Conservation (phyloP, 2,329 filamentous ascomycete species). For the Scytalidium sp. region DNA sequence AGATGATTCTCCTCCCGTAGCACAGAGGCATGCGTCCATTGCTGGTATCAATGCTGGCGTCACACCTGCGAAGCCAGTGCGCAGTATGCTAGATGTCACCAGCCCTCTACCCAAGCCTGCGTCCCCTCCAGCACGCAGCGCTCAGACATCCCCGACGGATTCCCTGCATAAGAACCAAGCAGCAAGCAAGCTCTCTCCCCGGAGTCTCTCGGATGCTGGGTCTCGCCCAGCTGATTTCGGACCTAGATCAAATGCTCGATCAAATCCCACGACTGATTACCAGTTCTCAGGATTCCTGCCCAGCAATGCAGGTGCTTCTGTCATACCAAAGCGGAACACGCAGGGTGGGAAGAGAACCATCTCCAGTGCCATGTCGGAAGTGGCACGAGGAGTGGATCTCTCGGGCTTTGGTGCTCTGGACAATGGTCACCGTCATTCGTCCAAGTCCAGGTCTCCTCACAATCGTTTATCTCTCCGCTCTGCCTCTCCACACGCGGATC, state of each 20-base stretch:
- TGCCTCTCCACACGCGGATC: slow-evolving; percentile 19
- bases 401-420: slow-evolving; percentile 34
- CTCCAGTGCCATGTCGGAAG: slow-evolving; percentile 46
- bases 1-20: slow-evolving; percentile 32
- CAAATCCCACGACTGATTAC: slow-evolving; percentile 47
- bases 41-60: slow-evolving; percentile 33
- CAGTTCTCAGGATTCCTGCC: slow-evolving; percentile 60
- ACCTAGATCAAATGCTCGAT: slow-evolving; percentile 27
- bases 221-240: slow-evolving; percentile 46
- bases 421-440: slow-evolving; percentile 20
- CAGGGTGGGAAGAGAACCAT: slow-evolving; percentile 40
- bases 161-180: slow-evolving; percentile 31
- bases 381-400: slow-evolving; percentile 50
- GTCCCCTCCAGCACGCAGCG: slow-evolving; percentile 39
- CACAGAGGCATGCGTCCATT: slow-evolving; percentile 21
- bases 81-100: slow-evolving; percentile 63
- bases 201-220: slow-evolving; percentile 55
- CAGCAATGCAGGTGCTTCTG: slow-evolving; percentile 38
- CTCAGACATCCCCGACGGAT: slow-evolving; percentile 44
- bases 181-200: slow-evolving; percentile 23
- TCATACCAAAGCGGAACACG: slow-evolving; percentile 48
- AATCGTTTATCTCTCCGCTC: slow-evolving; percentile 24
- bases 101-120: slow-evolving; percentile 5
- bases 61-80: slow-evolving; percentile 28
- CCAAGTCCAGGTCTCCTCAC: slow-evolving; percentile 27